These are phyloP conservation scores for Wickerhamomyces sp. DNA, from an alignment of 1,139 yeast genomes.

Conservation along the genomic window DNA sequence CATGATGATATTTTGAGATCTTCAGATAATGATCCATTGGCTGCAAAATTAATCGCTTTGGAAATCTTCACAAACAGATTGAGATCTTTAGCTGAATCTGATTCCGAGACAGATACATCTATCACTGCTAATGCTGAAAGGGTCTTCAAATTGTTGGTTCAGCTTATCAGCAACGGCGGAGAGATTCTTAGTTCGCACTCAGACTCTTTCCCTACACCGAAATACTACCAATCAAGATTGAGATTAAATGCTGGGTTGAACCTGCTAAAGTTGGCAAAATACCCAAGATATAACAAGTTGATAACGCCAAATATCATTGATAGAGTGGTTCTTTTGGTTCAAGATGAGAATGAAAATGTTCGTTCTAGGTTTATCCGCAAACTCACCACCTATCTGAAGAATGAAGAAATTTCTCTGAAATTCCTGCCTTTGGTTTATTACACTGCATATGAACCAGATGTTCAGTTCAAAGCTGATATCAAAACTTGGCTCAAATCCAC, in stretches of 20 bases:
- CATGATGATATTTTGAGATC: constrained; percentile 38
- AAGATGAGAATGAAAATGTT: constrained; percentile 59
- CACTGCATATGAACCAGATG: constrained; percentile 69
- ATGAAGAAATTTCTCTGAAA: constrained; percentile 53
- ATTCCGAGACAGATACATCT: constrained; percentile 27
- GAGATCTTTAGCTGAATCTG: constrained; percentile 35
- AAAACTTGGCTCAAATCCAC: constrained; percentile 73
- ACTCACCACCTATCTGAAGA: constrained; percentile 48
- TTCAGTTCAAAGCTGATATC: constrained; percentile 42
- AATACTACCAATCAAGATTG: constrained; percentile 50
- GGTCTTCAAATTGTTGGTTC: constrained; percentile 58
- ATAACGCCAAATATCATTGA: constrained; percentile 49
- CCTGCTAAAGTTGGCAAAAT: constrained; percentile 59
- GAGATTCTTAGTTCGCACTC: constrained; percentile 56
- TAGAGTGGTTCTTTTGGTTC: constrained; percentile 54
- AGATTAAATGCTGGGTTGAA: constrained; percentile 66
- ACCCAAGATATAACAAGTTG: constrained; percentile 45
- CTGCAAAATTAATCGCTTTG: constrained; percentile 50
- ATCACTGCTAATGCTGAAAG: constrained; percentile 47
- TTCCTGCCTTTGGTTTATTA: constrained; percentile 67
- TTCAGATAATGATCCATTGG: constrained; percentile 27
- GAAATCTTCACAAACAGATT: constrained; percentile 62
- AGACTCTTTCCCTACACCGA: constrained; percentile 58
- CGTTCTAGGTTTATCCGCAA: constrained; percentile 47
- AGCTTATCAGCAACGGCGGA: constrained; percentile 75